Conservation (phyloP, 306 rosid genomes). For the Canavalia ensiformis region DNA sequence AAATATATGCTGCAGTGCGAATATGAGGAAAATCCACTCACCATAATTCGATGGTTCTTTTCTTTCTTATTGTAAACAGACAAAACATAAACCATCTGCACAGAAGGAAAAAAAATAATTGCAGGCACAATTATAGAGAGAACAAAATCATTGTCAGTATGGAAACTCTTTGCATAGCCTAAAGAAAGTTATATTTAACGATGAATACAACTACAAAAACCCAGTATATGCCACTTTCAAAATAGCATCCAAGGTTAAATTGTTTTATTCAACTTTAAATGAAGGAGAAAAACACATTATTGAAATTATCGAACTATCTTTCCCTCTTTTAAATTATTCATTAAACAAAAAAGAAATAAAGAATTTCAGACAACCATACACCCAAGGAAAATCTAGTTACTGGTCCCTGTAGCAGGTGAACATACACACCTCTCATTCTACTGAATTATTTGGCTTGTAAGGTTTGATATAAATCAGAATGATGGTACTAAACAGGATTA, state of each 20-base stretch:
- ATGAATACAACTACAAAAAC: slow-evolving; percentile 30
- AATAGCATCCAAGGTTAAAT: slow-evolving; percentile 28
- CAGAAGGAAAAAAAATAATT: slow-evolving; percentile 44
- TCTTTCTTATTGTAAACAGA: slow-evolving; percentile 95
- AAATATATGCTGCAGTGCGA: background rate
- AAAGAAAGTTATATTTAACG: background rate
- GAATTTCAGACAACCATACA: background rate
- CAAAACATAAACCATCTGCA: slow-evolving; percentile 99
- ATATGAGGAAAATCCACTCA: slow-evolving; percentile 56
- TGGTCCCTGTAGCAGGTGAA: background rate
- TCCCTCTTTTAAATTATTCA: slow-evolving; percentile 29
- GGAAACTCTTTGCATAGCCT: slow-evolving; percentile 3
- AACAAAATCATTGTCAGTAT: slow-evolving; percentile 40
- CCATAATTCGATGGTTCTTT: slow-evolving; percentile 89
- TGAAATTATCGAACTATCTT: slow-evolving; percentile 1
- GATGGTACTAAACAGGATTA: slow-evolving; percentile 10
- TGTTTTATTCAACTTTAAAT: slow-evolving; percentile 38
- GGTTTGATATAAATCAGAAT: slow-evolving; percentile 29
- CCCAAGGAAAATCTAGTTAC: slow-evolving; percentile 8
- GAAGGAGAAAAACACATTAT: slow-evolving; percentile 14
- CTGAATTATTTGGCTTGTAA: background rate
- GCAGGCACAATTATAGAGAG: slow-evolving; percentile 10
- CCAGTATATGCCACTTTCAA: slow-evolving; percentile 36
- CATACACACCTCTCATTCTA: slow-evolving; percentile 10
- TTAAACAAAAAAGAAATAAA: background rate